Evolutionary conservation across 306 rosid species (phyloP).

Genomic region (Ormosia semicastrata): DNA sequence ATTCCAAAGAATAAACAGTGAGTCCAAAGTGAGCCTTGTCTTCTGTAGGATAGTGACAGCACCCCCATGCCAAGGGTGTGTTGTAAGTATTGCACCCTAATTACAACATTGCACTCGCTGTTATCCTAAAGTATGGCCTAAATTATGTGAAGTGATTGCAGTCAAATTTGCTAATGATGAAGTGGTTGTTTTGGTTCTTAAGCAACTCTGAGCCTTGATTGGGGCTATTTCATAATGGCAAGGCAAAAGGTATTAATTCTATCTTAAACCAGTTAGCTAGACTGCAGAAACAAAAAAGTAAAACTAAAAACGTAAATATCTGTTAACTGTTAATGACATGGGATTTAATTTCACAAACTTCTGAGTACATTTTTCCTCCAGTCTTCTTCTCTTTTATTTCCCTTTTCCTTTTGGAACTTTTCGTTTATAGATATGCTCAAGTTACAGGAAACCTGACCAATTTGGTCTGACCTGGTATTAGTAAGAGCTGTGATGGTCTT

Average conservation of each 20-base stretch:
- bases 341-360: slow-evolving; percentile 12
- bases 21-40: slow-evolving; percentile 42
- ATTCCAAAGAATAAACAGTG: slow-evolving; percentile 39
- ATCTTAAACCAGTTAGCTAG: background rate
- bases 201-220: slow-evolving; percentile 24
- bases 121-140: slow-evolving; percentile 32
- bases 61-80: slow-evolving; percentile 40
- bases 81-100: slow-evolving; percentile 22
- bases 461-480: background rate
- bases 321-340: background rate
- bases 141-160: slow-evolving; percentile 35
- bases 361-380: background rate
- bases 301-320: background rate
- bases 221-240: background rate
- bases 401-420: background rate
- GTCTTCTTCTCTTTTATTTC: background rate
- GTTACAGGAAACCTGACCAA: background rate
- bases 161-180: slow-evolving; percentile 32
- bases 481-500: background rate
- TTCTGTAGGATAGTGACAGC: slow-evolving; percentile 53
- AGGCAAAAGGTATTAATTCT: background rate
- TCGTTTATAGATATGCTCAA: background rate
- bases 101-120: slow-evolving; percentile 28
- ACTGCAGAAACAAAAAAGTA: background rate
- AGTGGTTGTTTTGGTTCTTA: slow-evolving; percentile 23